These are phyloP conservation scores for Pseudocercospora eumusae DNA, from an alignment of 2,329 filamentous ascomycete species.

Conservation along the genomic window DNA sequence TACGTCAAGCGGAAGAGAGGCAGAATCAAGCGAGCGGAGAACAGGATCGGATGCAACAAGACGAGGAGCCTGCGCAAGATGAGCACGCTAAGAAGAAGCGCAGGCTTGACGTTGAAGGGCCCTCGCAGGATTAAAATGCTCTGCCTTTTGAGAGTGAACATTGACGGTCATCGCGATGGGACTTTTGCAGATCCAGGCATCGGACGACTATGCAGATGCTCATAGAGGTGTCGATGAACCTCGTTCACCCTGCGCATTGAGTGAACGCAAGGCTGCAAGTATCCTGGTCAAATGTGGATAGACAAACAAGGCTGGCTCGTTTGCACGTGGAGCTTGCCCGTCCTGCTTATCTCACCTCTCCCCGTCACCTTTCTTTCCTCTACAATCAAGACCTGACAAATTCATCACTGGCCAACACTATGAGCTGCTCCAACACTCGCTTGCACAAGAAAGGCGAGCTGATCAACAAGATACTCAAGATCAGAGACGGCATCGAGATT, in stretches of 20 bases:
- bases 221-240: background rate
- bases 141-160: background rate
- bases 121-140: background rate
- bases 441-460: background rate
- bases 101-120: background rate
- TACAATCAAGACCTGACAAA: too few species aligned
- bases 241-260: background rate
- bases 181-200: background rate
- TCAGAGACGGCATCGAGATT: background rate
- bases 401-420: too few species aligned
- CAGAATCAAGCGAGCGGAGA: background rate
- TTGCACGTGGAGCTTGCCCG: background rate
- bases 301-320: background rate
- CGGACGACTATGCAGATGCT: background rate
- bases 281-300: background rate
- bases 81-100: background rate
- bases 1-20: background rate
- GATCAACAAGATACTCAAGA: background rate
- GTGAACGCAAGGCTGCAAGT: background rate
- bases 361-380: too few species aligned
- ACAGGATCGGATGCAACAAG: background rate
- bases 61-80: background rate
- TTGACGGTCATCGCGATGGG: background rate
- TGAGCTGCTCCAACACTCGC: background rate
- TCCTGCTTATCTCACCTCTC: background rate